phyloP scores from a whole-genome alignment of 306 rosid species.

The Pyrus pyrifolia region DNA sequence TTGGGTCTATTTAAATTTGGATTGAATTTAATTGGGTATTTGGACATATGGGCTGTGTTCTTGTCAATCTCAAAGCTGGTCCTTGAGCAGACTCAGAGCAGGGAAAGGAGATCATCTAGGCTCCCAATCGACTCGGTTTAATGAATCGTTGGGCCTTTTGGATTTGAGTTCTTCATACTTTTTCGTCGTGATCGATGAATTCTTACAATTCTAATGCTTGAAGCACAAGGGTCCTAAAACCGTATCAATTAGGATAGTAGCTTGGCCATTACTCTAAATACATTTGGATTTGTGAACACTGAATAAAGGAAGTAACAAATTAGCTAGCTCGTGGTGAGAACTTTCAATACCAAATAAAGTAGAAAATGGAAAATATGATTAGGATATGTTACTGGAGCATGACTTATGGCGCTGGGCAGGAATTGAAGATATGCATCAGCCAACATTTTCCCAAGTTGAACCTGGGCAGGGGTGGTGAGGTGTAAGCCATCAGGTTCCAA shows the following conservation, averaged over 20 bases:
- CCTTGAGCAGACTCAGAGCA: too few relatives aligned
- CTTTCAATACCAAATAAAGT: background rate
- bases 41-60: too few relatives aligned
- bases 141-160: too few relatives aligned
- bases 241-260: background rate
- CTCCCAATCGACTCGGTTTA: too few relatives aligned
- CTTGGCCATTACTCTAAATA: background rate
- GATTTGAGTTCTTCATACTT: too few relatives aligned
- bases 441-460: conserved; percentile 45
- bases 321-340: background rate
- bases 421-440: conserved; percentile 48
- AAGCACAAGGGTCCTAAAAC: too few relatives aligned
- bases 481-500: conserved; percentile 56
- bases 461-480: conserved; percentile 48
- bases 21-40: too few relatives aligned
- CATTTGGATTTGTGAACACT: background rate
- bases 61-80: too few relatives aligned
- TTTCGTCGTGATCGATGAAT: too few relatives aligned
- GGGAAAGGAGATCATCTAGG: too few relatives aligned
- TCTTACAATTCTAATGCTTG: too few relatives aligned
- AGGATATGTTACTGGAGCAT: background rate
- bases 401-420: conserved; percentile 16
- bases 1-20: too few relatives aligned
- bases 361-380: background rate
- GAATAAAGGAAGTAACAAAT: background rate